phyloP scores from a whole-genome alignment of 108 stramenopile genomes.

The Pseudonitzschia multiseries region DNA sequence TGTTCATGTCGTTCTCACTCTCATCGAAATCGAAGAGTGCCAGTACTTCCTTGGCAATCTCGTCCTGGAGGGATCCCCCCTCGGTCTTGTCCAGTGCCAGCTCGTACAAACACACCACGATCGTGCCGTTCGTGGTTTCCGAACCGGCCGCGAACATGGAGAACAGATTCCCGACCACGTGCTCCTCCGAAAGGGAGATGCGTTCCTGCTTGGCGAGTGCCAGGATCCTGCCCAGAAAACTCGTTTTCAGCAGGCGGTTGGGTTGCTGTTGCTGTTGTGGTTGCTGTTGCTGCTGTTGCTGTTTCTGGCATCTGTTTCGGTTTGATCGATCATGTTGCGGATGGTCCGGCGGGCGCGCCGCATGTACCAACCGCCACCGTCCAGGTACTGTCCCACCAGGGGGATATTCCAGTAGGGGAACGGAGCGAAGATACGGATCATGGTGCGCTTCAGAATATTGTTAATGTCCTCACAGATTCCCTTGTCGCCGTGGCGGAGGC shows the following conservation, averaged over 20 bases:
- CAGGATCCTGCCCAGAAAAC: not conserved
- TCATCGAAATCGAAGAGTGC: not conserved
- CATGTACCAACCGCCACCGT: slow-evolving; percentile 15
- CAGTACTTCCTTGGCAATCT: not conserved
- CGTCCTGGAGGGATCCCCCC: slow-evolving; percentile 2
- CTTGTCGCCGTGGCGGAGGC: not conserved
- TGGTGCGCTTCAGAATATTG: not conserved
- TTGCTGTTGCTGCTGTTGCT: too few relatives aligned
- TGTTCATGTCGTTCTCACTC: not conserved
- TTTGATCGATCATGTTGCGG: not conserved
- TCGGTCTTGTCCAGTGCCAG: slow-evolving; percentile 15
- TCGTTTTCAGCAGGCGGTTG: not conserved
- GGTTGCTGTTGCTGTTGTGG: too few relatives aligned
- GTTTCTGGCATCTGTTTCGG: not conserved
- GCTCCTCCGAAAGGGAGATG: not conserved
- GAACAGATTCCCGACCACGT: slow-evolving; percentile 22
- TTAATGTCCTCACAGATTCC: not conserved
- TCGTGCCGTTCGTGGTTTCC: slow-evolving; percentile 17
- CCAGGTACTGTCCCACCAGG: slow-evolving; percentile 36
- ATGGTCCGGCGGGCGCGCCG: not conserved
- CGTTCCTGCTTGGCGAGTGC: not conserved
- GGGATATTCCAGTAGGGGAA: slow-evolving; percentile 37
- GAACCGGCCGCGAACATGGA: slow-evolving; percentile 22
- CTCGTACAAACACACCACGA: slow-evolving; percentile 13
- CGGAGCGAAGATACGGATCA: slow-evolving; percentile 14